These are phyloP conservation scores for Microbotryum silenes-acaulis DNA, from an alignment of 1,284 basidiomycete genomes.

Conservation along the genomic window DNA sequence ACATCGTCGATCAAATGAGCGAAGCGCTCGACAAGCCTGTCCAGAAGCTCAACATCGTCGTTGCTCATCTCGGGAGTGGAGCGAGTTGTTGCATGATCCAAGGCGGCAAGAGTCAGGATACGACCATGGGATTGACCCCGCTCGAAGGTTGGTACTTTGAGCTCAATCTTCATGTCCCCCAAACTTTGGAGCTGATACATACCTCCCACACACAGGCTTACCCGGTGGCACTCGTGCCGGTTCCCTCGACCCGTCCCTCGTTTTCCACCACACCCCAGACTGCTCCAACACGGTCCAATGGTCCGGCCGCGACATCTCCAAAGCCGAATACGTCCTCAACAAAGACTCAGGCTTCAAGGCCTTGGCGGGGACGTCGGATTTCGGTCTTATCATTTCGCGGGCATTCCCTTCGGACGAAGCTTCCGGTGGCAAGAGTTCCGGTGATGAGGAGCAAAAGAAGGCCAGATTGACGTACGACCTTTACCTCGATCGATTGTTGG, in stretches of 20 bases:
- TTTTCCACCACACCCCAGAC: constrained; percentile 73
- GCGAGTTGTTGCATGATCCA: constrained; percentile 69
- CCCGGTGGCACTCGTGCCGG: constrained; percentile 81
- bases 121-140: constrained; percentile 68
- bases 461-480: constrained; percentile 49
- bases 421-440: background rate
- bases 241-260: constrained; percentile 68
- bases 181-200: background rate
- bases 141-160: constrained; percentile 46
- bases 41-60: constrained; percentile 57
- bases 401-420: constrained; percentile 22
- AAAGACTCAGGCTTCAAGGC: constrained; percentile 45
- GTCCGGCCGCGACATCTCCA: constrained; percentile 52
- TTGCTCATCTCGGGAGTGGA: constrained; percentile 76
- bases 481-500: constrained; percentile 62
- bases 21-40: constrained; percentile 50
- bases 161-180: too few relatives aligned
- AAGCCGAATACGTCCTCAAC: constrained; percentile 72
- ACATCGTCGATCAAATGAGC: constrained; percentile 52
- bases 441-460: constrained; percentile 11
- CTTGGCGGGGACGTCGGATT: constrained; percentile 66
- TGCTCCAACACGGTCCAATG: constrained; percentile 48
- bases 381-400: constrained; percentile 53
- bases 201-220: constrained; percentile 46
- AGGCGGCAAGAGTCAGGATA: constrained; percentile 64